Conservation (phyloP, 345 rosid species). For the Excoecaria cochinchinensis region DNA sequence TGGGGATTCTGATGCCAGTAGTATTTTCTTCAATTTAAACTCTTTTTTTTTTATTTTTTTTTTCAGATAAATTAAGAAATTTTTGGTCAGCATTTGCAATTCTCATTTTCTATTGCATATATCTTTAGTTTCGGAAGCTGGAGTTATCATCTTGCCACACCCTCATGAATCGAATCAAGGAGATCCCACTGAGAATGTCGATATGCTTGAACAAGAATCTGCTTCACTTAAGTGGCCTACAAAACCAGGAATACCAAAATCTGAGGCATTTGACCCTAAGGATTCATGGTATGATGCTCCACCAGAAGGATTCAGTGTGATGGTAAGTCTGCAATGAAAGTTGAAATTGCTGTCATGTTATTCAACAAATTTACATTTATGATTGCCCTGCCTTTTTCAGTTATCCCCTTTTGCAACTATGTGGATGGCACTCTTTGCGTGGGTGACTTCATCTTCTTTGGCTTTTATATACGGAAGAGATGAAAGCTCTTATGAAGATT, state of each 20-base stretch:
- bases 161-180: slow-evolving; percentile 40
- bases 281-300: slow-evolving; percentile 85
- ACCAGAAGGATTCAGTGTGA: slow-evolving; percentile 75
- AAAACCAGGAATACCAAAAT: slow-evolving; percentile 53
- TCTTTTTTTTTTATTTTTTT: not conserved
- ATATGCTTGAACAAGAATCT: slow-evolving; percentile 40
- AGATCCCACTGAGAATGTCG: slow-evolving; percentile 25
- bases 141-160: slow-evolving; percentile 59
- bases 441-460: slow-evolving; percentile 88
- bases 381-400: slow-evolving; percentile 30
- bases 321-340: slow-evolving; percentile 43
- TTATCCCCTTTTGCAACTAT: slow-evolving; percentile 79
- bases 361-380: not conserved
- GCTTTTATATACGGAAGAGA: slow-evolving; percentile 87
- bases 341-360: not conserved
- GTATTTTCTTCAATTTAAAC: not conserved
- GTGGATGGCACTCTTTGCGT: slow-evolving; percentile 86
- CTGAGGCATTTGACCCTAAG: slow-evolving; percentile 64
- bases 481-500: slow-evolving; percentile 66
- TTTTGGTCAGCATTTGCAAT: not conserved
- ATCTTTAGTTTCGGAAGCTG: slow-evolving; percentile 60
- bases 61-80: slow-evolving; percentile 14
- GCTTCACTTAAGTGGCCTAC: slow-evolving; percentile 58
- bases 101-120: slow-evolving; percentile 11
- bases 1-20: slow-evolving; percentile 64